These are phyloP conservation scores for Globisporangium cylindrosporum DNA, from an alignment of 352 stramenopile species.

Conservation along the genomic window DNA sequence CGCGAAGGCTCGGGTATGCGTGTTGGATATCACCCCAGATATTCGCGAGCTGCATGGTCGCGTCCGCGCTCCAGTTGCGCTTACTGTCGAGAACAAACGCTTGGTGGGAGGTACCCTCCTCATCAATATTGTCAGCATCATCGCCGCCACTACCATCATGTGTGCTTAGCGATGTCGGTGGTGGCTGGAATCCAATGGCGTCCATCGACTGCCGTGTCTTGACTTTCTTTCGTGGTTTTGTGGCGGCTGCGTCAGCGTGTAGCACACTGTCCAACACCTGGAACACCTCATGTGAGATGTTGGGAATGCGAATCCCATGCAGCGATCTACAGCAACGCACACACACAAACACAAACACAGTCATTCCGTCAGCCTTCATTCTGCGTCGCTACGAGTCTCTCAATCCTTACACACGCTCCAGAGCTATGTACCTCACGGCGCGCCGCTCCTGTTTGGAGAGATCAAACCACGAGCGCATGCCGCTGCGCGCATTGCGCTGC, in stretches of 20 bases:
- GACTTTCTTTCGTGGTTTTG: background rate
- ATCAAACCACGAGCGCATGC: conserved; percentile 51
- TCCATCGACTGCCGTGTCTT: background rate
- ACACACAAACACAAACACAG: background rate
- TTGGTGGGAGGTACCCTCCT: background rate
- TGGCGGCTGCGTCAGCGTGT: conserved; percentile 16
- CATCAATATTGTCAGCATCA: background rate
- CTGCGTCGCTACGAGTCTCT: background rate
- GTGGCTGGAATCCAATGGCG: background rate
- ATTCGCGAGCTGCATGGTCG: conserved; percentile 55
- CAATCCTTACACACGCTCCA: background rate
- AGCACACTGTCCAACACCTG: conserved; percentile 54
- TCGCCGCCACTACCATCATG: background rate
- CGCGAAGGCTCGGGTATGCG: conserved; percentile 29
- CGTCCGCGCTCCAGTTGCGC: conserved; percentile 26
- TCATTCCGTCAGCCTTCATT: background rate
- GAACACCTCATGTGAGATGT: conserved; percentile 58
- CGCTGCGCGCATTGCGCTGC: background rate
- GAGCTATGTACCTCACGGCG: conserved; percentile 29
- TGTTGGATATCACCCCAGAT: conserved; percentile 43
- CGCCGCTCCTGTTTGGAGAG: conserved; percentile 53
- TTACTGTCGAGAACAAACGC: background rate
- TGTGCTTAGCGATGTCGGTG: background rate
- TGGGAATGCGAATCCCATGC: conserved; percentile 52
- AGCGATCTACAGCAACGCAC: conserved; percentile 21